phyloP scores from a whole-genome alignment of 2,329 filamentous ascomycete genomes.

The Aspergillus sp. region DNA sequence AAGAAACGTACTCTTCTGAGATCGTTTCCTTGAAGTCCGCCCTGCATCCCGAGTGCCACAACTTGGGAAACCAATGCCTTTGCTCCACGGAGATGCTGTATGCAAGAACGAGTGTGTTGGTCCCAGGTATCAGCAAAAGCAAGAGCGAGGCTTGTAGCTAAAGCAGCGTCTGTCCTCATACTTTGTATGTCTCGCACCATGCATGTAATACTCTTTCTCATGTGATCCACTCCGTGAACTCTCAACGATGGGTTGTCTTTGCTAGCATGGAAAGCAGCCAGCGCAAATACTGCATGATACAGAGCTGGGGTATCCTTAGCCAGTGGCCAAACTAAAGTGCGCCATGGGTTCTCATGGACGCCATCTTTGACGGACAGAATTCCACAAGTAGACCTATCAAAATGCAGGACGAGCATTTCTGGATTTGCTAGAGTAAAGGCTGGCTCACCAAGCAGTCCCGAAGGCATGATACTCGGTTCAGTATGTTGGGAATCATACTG shows the following conservation, averaged over 20 bases:
- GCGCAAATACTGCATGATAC: slow-evolving; percentile 66
- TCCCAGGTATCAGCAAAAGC: slow-evolving; percentile 73
- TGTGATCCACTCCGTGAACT: slow-evolving; percentile 66
- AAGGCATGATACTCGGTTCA: slow-evolving; percentile 8
- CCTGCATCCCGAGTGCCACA: slow-evolving; percentile 45
- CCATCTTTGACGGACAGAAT: slow-evolving; percentile 72
- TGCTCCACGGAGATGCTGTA: slow-evolving; percentile 68
- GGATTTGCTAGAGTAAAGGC: slow-evolving; percentile 53
- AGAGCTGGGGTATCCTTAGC: slow-evolving; percentile 64
- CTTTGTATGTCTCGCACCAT: slow-evolving; percentile 61
- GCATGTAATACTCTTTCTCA: slow-evolving; percentile 62
- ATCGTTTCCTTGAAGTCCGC: slow-evolving; percentile 45
- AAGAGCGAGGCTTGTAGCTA: slow-evolving; percentile 68
- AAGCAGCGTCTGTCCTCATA: slow-evolving; percentile 64
- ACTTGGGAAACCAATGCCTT: slow-evolving; percentile 63
- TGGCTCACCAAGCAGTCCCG: slow-evolving; percentile 47
- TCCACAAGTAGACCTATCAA: slow-evolving; percentile 66
- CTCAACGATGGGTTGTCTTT: slow-evolving; percentile 58
- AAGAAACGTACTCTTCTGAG: slow-evolving; percentile 62
- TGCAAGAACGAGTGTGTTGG: slow-evolving; percentile 66
- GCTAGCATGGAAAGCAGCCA: slow-evolving; percentile 68
- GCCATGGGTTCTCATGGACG: slow-evolving; percentile 69
- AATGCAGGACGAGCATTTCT: slow-evolving; percentile 63
- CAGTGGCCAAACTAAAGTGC: slow-evolving; percentile 68
- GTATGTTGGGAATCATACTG: slow-evolving; percentile 35